Evolutionary conservation across 164 flowering plant species (phyloP), one percentile per base, ranked within the genome.

Genomic region (Tetrastigma voinierianum): DNA sequence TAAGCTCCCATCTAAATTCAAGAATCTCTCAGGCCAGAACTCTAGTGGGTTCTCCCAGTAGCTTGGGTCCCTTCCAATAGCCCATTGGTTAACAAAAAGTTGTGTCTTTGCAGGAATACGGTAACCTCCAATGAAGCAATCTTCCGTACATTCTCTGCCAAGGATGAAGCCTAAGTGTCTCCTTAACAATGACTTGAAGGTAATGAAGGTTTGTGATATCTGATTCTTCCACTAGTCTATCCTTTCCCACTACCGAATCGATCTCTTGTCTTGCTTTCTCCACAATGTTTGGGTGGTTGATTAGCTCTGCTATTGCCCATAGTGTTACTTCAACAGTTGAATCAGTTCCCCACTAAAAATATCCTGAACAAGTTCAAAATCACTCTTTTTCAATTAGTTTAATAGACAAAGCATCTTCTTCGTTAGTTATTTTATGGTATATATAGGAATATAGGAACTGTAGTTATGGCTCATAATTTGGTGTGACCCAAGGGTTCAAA

Each of bases 121-220:
- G 51, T 78, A 83, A 13, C 80, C 87, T 12, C 20, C 59, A 8
- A 89, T 65, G 2, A 13, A 74, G 67, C 83, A 81, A n/a, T 73
- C 69, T 62, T 77, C 69, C 9, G 55, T 72, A 1, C 81, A 77
- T 56, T 76, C 68, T 64, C 90, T 70, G 1, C 69, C 3, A 10
- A 0, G 93, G 88, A 71, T 90, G 88, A 3, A 88, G 69, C 56
- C n/a, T n/a, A n/a, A n/a, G n/a, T n/a, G n/a, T n/a, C n/a, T n/a
- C n/a, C n/a, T n/a, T n/a, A n/a, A n/a, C n/a, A n/a, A n/a, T n/a
- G n/a, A n/a, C n/a, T n/a, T n/a, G n/a, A n/a, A n/a, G n/a, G n/a
- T n/a, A n/a, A n/a, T n/a, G n/a, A n/a, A n/a, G n/a, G n/a, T n/a
- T n/a, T n/a, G n/a, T n/a, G n/a, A n/a, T n/a, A n/a, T n/a, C n/a